Conservation (phyloP, 2,329 filamentous ascomycete species). For the Alternaria panax region DNA sequence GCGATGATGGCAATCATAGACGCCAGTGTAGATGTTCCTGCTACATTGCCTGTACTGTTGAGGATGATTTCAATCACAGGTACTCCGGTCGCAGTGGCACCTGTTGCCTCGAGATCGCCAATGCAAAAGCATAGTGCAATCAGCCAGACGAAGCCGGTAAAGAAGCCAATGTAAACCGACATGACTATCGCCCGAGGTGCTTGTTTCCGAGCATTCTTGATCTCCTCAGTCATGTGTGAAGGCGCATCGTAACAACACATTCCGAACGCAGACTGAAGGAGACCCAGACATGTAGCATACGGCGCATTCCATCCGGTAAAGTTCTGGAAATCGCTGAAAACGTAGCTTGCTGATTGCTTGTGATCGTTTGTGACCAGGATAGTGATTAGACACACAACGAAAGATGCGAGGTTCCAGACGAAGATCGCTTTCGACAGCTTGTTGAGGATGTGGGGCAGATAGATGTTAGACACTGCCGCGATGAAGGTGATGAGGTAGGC, state of each 20-base stretch:
- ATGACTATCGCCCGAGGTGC: conserved; percentile 56
- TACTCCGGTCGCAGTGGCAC: conserved; percentile 56
- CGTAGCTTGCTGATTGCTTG: conserved; percentile 62
- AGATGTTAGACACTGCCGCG: conserved; percentile 59
- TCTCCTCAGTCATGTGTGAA: conserved; percentile 64
- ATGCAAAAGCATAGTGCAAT: conserved; percentile 53
- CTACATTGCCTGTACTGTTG: conserved; percentile 56
- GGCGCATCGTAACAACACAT: conserved; percentile 62
- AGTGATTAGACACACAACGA: conserved; percentile 60
- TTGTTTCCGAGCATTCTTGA: conserved; percentile 59
- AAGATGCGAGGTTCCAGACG: conserved; percentile 62
- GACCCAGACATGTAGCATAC: conserved; percentile 62
- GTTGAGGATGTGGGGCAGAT: conserved; percentile 59
- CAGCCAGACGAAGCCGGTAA: conserved; percentile 51
- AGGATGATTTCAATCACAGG: conserved; percentile 63
- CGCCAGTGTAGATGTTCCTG: conserved; percentile 55
- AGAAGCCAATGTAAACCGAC: conserved; percentile 51
- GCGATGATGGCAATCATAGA: conserved; percentile 60
- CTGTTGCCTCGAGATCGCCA: conserved; percentile 56
- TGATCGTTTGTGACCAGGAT: conserved; percentile 63
- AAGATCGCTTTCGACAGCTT: conserved; percentile 60
- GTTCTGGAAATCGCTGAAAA: conserved; percentile 64
- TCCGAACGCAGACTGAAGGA: conserved; percentile 62
- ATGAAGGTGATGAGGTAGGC: conserved; percentile 59
- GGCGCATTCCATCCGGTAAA: conserved; percentile 60